phyloP scores from a whole-genome alignment of 176 grass and related monocot genomes.

The Triticum aestivum region IWGSC_CS_RefSeq_v2.1 NC_057811.1:14926143-14926642 shows the following conservation, averaged over 20 bases:
- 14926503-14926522: neutral
- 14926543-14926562: neutral
- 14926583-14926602: neutral
- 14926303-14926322: constrained; percentile 7
- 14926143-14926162: neutral
- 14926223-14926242: neutral
- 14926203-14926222: neutral
- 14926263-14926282: neutral
- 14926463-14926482: neutral
- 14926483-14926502: neutral
- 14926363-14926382: neutral
- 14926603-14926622: neutral
- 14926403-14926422: neutral
- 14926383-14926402: neutral
- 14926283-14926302: neutral
- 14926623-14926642: neutral
- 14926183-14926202: neutral
- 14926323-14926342: neutral
- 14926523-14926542: neutral
- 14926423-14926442: neutral
- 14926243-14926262: neutral
- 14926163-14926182: constrained; percentile 2
- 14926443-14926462: neutral
- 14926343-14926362: neutral
- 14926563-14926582: neutral